Base-by-base conservation (phyloP, 2,329 filamentous ascomycete species). In the Daldinia sp. region DNA sequence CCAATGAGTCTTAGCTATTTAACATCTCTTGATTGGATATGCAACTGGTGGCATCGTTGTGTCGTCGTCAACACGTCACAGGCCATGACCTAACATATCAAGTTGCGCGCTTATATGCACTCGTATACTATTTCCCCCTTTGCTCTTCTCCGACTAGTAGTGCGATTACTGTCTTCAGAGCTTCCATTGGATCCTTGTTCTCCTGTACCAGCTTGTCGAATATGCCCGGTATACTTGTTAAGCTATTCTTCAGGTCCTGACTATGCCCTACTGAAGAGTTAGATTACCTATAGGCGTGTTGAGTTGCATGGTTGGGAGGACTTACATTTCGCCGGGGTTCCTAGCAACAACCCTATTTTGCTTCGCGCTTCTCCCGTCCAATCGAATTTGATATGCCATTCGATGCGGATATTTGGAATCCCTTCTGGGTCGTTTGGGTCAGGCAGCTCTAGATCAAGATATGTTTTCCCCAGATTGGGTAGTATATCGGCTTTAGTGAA, bases 301-400 rank as follows among this genome's bases (percentile, higher is more conserved):
- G 13, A 23, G 27, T 21, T 32, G 9, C 1, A 11, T 11, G 17
- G 11, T 4, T 7, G 48, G 21, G 3, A 8, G 55, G 15, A 84
- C 88, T 83, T 76, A 91, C 89, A 92, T 72, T 84, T 85, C 6
- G 78, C 80, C 0, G 89, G 89, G 37, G 87, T 77, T 3, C 84
- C 83, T 1, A 87, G 77, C 64, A 85, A 73, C 9, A 88, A 78
- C 3, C 77, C 77, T 13, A 91, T 75, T 43, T 79, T 79, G 67
- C 84, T 90, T 70, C 84, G 83, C 3, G 87, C 89, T 71, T 92
- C 90, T 4, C 90, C 90, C 0, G 88, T 89, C 89, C 89, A 92
- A 74, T 92, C 89, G 70, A 92, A 90, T 1, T 77, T 76, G 41
- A 90, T 87, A 47, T 76, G 79, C 90, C 90, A 92, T 58, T 82